Base-by-base conservation (phyloP, 176 grass and related monocot species). In the Lolium multiflorum region DNA sequence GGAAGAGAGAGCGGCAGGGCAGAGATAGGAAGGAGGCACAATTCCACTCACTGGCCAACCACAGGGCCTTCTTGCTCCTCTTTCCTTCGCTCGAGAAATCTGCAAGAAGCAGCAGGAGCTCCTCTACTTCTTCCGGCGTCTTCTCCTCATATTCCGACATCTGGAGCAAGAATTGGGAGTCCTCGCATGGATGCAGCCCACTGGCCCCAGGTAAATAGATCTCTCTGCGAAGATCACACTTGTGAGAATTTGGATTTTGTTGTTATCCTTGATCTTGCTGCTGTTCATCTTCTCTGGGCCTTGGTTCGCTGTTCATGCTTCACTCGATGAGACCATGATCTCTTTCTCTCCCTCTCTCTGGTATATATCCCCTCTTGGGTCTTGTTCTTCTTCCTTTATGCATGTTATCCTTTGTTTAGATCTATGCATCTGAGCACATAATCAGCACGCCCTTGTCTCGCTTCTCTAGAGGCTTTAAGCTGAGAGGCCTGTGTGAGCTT, bases 141-240 rank as follows among this genome's bases (percentile, higher is more conserved):
- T 12, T 48, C 47, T 65, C 26, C 28, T 71, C 71, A 0, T 24
- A 7, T 81, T 80, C 16, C 31, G 56, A 56, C 9, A 55, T 31
- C 67, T 31, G 55, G 56, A 88, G 39, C 28, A 61, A 88, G 51
- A 88, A 81, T 88, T 84, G 41, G 72, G 46, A 57, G 58, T 47
- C n/a, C 59, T 58, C 68, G 85, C 82, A 97, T 94, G 95, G 95
- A 97, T 91, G 73, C 95, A 71, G 87, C 89, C 62, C 92, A 84
- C 81, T 94, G 95, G 95, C 90, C 88, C 74, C 95, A 97, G 92
- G 93, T 94, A 91, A 88, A 80, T 47, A 47, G 46, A 47, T 83
- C 77, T 21, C 2, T 58, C 76, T 48, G 48, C 74, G n/a, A 83
- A 87, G 65, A 85, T 93, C 89, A 15, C 14, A 26, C 82, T 43